Evolutionary conservation across 163 green algal genomes (phyloP).

Genomic region (Trebouxia gelatinosa): DNA sequence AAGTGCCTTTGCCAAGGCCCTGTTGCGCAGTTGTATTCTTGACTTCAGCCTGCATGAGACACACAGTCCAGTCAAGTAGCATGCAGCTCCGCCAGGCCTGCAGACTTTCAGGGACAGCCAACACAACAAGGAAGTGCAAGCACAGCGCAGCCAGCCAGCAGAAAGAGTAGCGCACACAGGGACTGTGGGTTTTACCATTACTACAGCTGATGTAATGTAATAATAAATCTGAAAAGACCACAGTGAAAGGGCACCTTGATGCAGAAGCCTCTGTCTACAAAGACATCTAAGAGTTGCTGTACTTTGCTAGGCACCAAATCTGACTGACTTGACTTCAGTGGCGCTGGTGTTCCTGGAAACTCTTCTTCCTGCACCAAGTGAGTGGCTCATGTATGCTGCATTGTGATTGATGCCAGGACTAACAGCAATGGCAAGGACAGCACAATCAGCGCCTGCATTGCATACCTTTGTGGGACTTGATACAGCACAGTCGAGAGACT

Average conservation of each 20-base stretch:
- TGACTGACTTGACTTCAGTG: slow-evolving; percentile 27
- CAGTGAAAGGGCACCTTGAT: slow-evolving; percentile 36
- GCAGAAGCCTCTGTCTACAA: slow-evolving; percentile 61
- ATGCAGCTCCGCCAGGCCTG: background rate
- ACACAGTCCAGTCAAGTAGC: background rate
- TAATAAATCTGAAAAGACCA: background rate
- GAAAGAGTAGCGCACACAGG: background rate
- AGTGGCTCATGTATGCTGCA: no score
- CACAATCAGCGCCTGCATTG: no score
- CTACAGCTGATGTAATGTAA: background rate
- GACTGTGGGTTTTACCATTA: background rate
- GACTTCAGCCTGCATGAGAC: background rate
- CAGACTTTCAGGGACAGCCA: background rate
- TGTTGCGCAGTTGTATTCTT: background rate
- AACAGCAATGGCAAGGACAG: no score
- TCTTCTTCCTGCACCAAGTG: slow-evolving; percentile 42
- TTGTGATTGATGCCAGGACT: no score
- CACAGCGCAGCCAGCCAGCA: background rate
- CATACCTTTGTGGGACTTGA: no score
- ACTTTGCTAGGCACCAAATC: slow-evolving; percentile 42
- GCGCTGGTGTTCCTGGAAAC: slow-evolving; percentile 57
- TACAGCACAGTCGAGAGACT: no score
- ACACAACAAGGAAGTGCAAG: background rate
- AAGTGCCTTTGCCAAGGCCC: background rate
- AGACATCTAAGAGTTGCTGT: slow-evolving; percentile 58